These are phyloP conservation scores for Botrytis pseudocinerea DNA, from an alignment of 2,329 filamentous ascomycete genomes.

Conservation along the genomic window DNA sequence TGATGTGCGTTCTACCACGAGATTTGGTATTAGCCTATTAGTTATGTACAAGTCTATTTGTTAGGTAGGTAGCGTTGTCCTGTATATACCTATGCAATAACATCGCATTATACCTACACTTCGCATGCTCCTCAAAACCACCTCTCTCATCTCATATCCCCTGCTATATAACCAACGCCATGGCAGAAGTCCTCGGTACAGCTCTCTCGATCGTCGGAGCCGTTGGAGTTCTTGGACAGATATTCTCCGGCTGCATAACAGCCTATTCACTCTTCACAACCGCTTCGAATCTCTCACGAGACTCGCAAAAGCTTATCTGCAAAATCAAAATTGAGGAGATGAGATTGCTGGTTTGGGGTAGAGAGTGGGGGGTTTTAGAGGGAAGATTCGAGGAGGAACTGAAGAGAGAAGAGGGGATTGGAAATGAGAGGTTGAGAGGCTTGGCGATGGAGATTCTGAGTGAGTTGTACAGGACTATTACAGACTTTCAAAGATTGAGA, in stretches of 20 bases:
- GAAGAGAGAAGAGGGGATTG: slow-evolving; percentile 43
- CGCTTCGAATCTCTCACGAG: slow-evolving; percentile 46
- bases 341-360: slow-evolving; percentile 50
- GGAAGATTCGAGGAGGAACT: slow-evolving; percentile 48
- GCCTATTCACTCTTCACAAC: slow-evolving; percentile 49
- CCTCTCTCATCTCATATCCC: background rate
- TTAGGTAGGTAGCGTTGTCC: background rate
- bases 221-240: slow-evolving; percentile 49
- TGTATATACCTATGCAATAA: background rate
- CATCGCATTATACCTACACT: background rate
- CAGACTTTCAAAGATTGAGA: slow-evolving; percentile 47
- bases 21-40: background rate
- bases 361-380: slow-evolving; percentile 51
- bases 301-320: slow-evolving; percentile 48
- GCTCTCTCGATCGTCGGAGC: slow-evolving; percentile 47
- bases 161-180: slow-evolving; percentile 25
- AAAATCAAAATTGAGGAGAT: slow-evolving; percentile 54
- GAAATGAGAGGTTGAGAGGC: slow-evolving; percentile 40
- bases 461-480: slow-evolving; percentile 48
- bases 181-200: slow-evolving; percentile 47
- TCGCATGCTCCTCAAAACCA: background rate
- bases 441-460: slow-evolving; percentile 47
- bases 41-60: background rate
- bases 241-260: slow-evolving; percentile 50
- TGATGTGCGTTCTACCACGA: background rate